Conservation (phyloP, 2,329 filamentous ascomycete genomes). For the Celoporthe dispersa region DNA sequence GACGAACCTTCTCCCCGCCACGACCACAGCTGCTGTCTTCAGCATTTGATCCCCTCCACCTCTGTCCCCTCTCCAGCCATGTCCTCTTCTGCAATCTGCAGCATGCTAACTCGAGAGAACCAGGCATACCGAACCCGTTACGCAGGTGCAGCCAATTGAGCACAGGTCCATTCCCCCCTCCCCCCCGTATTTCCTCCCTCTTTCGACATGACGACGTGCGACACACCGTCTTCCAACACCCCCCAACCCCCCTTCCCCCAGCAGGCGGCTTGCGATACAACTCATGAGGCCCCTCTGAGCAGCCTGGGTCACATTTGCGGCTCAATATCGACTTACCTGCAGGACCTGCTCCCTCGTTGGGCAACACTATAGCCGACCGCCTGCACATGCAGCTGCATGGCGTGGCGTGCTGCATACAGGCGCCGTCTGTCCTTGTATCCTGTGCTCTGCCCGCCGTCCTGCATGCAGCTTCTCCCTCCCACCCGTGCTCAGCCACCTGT, state of each 20-base stretch:
- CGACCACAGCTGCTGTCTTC: background rate
- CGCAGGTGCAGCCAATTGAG: background rate
- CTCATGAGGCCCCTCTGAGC: background rate
- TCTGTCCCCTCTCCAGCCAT: background rate
- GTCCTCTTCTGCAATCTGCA: too few relatives aligned
- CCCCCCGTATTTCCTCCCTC: background rate
- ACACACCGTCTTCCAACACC: background rate
- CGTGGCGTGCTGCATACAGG: background rate
- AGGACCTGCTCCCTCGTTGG: background rate
- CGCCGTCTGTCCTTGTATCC: background rate
- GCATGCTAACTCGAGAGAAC: too few relatives aligned
- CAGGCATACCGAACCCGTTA: too few relatives aligned
- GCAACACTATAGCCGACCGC: slow-evolving; percentile 8
- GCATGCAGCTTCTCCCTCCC: background rate
- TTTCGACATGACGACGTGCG: background rate
- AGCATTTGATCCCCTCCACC: background rate
- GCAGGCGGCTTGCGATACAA: background rate
- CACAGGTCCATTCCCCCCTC: background rate
- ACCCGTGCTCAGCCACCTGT: background rate
- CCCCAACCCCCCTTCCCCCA: background rate
- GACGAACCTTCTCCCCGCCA: background rate
- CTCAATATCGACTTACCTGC: background rate
- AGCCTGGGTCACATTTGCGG: background rate
- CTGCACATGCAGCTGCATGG: background rate
- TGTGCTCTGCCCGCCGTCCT: background rate